Base-by-base conservation (phyloP, 768 basidiomycete genomes). In the Podaxis sp. region DNA sequence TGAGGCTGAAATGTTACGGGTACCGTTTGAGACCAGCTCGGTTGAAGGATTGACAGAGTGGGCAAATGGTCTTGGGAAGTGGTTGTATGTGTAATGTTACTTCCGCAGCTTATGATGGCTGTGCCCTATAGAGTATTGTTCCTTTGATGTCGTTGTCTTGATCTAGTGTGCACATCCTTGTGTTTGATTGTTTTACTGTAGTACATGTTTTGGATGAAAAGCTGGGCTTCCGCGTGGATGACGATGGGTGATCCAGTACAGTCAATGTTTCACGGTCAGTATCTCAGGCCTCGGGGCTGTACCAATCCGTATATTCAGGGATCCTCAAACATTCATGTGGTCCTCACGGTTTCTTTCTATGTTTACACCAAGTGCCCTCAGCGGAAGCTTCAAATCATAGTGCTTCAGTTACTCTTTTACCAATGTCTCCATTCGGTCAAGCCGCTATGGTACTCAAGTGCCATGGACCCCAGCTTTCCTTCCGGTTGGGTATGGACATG, bases 81-180 rank as follows among this genome's bases (percentile, higher is more conserved):
- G 87, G 87, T 69, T 87, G 73, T 89, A 84, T 72, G 85, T 86
- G 33, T 87, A 72, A 79, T 33, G 33, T 59, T 63, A 38, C 30
- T 51, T 28, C 22, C 28, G 24, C 26, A 9, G n/a, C n/a, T 24
- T 28, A 51, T 28, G 24, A 15, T 28, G 12, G 49, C 24, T 44
- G 42, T 44, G 42, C 15, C 13, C 13, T 44, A 13, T 44, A 44
- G 15, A 17, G 4, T 44, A 33, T 9, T 33, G 33, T 33, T 33
- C 33, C 33, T 33, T 33, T 33, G 33, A 33, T 9, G 33, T 42
- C 40, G 17, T 15, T 42, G 40, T 17, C 11, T 46, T 46, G 44
- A 46, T 22, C 44, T 46, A 46, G 17, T 22, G 44, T 55, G 33
- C 33, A 33, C 33, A 33, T 39, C 38, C 6, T 40, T 3, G 42